These are phyloP conservation scores for Gossypium schwendimanii DNA, from an alignment of 441 rosid species.

Conservation along the genomic window DNA sequence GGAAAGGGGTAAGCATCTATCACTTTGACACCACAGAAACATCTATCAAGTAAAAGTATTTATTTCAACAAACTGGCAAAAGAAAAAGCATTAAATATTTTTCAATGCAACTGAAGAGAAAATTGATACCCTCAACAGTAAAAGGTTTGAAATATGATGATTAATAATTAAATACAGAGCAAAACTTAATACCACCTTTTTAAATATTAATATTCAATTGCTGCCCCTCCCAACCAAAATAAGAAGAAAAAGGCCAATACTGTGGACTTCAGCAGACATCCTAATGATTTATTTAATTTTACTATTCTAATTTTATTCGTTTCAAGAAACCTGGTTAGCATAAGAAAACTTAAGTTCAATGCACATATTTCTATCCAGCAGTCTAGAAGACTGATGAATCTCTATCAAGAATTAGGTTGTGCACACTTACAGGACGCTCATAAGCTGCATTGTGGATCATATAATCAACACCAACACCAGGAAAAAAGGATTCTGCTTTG, in stretches of 20 bases:
- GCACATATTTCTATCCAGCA: neutral
- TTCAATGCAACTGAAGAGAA: neutral
- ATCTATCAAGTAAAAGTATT: neutral
- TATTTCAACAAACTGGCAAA: neutral
- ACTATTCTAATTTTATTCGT: neutral
- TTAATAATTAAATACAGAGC: neutral
- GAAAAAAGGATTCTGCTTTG: conserved; percentile 56
- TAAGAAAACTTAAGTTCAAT: neutral
- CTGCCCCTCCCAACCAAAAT: neutral
- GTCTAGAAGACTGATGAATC: neutral
- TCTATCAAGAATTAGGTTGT: neutral
- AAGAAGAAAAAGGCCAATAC: neutral
- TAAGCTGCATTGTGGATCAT: conserved; percentile 88
- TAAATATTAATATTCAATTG: neutral
- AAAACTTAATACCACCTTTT: neutral
- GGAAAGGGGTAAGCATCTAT: neutral
- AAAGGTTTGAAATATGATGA: neutral
- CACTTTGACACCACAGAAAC: neutral
- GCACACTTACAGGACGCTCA: conserved; percentile 73
- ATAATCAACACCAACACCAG: conserved; percentile 62
- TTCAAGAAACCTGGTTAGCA: neutral
- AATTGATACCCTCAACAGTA: neutral
- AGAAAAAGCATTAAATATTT: neutral
- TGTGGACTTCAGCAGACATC: neutral
- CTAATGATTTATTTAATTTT: neutral